A percentile compares a stretch with the other conserved stretches of the same genome.
phyloP scores from a whole-genome alignment of 495 filamentous ascomycete species.

The Aspergillus bertholletiae region DNA sequence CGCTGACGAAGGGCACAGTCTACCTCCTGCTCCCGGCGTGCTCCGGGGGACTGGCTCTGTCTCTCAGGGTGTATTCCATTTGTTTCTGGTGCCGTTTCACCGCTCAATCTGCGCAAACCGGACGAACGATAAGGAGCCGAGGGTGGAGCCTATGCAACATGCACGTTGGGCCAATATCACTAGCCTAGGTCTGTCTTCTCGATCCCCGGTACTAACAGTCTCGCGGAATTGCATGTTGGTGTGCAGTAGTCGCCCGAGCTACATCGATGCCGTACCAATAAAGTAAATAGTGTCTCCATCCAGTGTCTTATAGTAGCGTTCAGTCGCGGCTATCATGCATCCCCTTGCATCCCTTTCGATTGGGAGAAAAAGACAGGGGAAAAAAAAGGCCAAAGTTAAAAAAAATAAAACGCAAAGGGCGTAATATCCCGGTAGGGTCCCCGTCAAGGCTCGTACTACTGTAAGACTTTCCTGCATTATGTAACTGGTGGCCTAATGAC shows the following conservation, averaged over 20 bases:
- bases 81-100: constrained; percentile 20
- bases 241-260: constrained; percentile 19
- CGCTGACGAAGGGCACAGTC: constrained; percentile 9
- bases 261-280: constrained; percentile 12
- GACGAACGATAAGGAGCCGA: constrained; percentile 24
- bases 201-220: constrained; percentile 4
- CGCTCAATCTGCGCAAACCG: constrained; percentile 16
- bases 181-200: constrained; percentile 17
- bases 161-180: constrained; percentile 24
- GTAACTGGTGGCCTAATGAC: constrained; percentile 2
- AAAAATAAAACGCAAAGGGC: background rate
- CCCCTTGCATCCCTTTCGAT: constrained; percentile 19
- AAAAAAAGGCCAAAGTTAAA: background rate
- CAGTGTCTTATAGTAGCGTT: background rate
- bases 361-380: background rate
- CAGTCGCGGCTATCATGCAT: constrained; percentile 21
- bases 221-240: constrained; percentile 16
- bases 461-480: constrained; percentile 5
- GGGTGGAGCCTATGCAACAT: constrained; percentile 18
- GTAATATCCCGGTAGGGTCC: constrained; percentile 14
- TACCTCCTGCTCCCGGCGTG: constrained; percentile 19
- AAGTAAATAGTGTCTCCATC: background rate
- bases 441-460: constrained; percentile 14
- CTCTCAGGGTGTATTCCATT: constrained; percentile 8
- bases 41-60: constrained; percentile 23